Base-by-base conservation (phyloP, 768 basidiomycete genomes). In the Ramaria rubella region DNA sequence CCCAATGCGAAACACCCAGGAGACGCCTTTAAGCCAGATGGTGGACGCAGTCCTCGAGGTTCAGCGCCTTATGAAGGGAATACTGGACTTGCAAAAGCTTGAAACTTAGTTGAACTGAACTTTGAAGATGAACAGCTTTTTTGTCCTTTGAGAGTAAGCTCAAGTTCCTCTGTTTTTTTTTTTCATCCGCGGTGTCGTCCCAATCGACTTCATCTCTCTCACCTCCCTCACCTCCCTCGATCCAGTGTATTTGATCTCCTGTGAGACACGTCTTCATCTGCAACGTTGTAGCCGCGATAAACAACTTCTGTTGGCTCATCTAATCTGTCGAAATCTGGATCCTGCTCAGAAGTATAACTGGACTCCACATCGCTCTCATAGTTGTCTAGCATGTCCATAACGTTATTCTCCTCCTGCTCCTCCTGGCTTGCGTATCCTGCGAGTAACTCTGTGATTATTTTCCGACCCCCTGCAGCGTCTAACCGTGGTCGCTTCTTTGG, bases 41-140 rank as follows among this genome's bases (percentile, higher is more conserved):
- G 81, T 88, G 29, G 84, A 90, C 17, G 85, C 85, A 2, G 84
- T 92, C 0, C 77, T 91, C 1, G 86, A 91, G 59, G 82, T 92
- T 11, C 90, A 92, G 64, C 72, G 81, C 14, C 74, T 90, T 44
- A 90, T 93, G 87, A 91, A 90, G 62, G 90, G 90, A 8, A 67
- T 90, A 54, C 71, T 92, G 44, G 90, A 91, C 67, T 75, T 92
- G 56, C 77, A 85, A 58, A 77, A 87, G 62, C 82, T 86, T 63
- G 88, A 90, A 60, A 73, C 82, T 60, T 90, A 66, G 69, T n/a
- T n/a, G n/a, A n/a, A n/a, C n/a, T n/a, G n/a, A n/a, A n/a, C n/a
- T n/a, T n/a, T n/a, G n/a, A n/a, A n/a, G n/a, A n/a, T n/a, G n/a
- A n/a, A n/a, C n/a, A n/a, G n/a, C n/a, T n/a, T 15, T 55, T 55